These are phyloP conservation scores for Zymoseptoria tritici DNA, from an alignment of 2,329 filamentous ascomycete genomes.

Conservation along the genomic window DNA sequence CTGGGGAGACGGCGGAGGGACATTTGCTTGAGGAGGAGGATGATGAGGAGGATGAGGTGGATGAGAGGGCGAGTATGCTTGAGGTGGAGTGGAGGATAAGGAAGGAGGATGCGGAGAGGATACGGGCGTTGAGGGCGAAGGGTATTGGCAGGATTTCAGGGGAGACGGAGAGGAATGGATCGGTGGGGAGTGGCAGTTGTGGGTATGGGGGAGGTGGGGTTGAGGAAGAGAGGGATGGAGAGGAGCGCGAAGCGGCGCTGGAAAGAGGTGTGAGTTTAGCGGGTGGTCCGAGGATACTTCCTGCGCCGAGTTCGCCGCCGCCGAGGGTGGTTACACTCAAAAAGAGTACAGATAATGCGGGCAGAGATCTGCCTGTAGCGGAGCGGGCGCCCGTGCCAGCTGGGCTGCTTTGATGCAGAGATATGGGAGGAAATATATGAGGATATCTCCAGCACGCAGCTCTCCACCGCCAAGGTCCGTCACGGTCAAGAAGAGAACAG, in stretches of 20 bases:
- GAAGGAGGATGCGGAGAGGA: background rate
- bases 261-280: conserved; percentile 15
- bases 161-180: background rate
- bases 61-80: conserved; percentile 34
- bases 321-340: conserved; percentile 23
- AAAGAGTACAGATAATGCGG: conserved; percentile 31
- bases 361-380: conserved; percentile 36
- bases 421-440: background rate
- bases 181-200: background rate
- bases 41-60: conserved; percentile 44
- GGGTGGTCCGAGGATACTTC: conserved; percentile 19
- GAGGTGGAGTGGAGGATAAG: background rate
- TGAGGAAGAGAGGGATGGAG: background rate
- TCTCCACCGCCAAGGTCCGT: background rate
- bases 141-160: background rate
- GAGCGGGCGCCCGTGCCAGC: conserved; percentile 39
- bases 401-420: background rate
- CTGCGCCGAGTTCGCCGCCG: conserved; percentile 21
- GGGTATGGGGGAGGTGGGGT: background rate
- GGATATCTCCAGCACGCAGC: no score
- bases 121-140: background rate
- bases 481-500: background rate
- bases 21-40: conserved; percentile 55
- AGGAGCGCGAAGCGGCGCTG: background rate
- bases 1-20: conserved; percentile 60